phyloP scores from a whole-genome alignment of 768 basidiomycete genomes.

The Mycena sanguinolenta region DNA sequence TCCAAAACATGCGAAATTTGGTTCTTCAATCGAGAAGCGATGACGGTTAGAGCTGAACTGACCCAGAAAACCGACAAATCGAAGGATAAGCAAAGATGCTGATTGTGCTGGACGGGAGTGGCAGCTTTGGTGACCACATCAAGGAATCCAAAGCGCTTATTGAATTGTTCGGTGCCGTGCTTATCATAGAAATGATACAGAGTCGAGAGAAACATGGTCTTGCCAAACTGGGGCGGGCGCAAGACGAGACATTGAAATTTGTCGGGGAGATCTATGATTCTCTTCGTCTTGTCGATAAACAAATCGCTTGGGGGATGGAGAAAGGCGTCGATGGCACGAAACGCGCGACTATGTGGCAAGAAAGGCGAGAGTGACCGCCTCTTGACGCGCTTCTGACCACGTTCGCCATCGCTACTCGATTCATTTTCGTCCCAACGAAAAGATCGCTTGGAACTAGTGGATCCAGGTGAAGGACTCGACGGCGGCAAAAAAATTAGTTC shows the following conservation, averaged over 20 bases:
- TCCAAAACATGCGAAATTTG: not conserved
- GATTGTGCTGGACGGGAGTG: not conserved
- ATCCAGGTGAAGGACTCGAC: not conserved
- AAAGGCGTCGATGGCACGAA: not conserved
- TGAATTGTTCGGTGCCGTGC: conserved; percentile 1
- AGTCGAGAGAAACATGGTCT: conserved; percentile 17
- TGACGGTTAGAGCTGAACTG: not conserved
- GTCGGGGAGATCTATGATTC: not conserved
- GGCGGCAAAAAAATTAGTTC: not conserved
- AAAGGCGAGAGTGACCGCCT: not conserved
- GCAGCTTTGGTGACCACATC: not conserved
- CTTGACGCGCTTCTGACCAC: not conserved
- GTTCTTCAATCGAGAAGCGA: not conserved
- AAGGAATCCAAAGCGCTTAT: not conserved
- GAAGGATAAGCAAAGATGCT: conserved; percentile 19
- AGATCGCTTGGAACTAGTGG: not conserved
- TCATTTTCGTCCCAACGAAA: not conserved
- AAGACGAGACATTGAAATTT: conserved; percentile 6
- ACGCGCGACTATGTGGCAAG: not conserved
- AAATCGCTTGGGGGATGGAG: not conserved
- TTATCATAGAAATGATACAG: conserved; percentile 13
- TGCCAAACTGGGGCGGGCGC: conserved; percentile 26
- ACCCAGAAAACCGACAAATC: not conserved
- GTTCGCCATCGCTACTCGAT: not conserved
- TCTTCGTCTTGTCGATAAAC: conserved; percentile 13